Conservation (phyloP, 306 rosid genomes). For the Sophora flavescens region DNA sequence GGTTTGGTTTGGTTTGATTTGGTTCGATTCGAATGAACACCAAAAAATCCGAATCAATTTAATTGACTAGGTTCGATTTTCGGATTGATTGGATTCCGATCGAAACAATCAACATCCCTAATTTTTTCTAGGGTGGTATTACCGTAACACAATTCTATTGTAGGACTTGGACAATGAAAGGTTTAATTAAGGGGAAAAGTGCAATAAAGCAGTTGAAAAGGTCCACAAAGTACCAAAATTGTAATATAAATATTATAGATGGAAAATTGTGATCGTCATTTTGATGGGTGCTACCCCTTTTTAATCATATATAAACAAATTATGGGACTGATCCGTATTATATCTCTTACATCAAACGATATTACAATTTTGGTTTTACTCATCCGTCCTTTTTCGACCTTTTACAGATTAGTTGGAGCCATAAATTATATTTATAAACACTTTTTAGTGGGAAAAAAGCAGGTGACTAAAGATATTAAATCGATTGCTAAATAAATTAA, state of each 20-base stretch:
- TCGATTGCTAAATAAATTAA: too few relatives aligned
- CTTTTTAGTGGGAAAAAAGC: too few relatives aligned
- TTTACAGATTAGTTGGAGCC: conserved; percentile 2
- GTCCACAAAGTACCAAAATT: conserved; percentile 20
- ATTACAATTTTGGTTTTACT: conserved; percentile 27
- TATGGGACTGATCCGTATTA: conserved; percentile 8
- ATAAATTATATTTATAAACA: background rate
- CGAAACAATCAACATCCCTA: too few relatives aligned
- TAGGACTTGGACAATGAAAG: conserved; percentile 12
- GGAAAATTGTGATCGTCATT: background rate
- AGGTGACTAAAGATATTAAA: too few relatives aligned
- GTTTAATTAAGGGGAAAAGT: conserved; percentile 11
- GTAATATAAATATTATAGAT: background rate
- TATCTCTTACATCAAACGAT: conserved; percentile 7
- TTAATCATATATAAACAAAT: background rate
- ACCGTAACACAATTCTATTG: background rate
- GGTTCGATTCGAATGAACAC: too few relatives aligned
- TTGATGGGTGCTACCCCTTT: background rate
- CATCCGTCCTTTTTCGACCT: background rate
- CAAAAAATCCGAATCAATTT: too few relatives aligned
- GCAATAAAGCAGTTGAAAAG: conserved; percentile 40
- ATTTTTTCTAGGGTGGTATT: background rate
- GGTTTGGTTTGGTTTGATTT: too few relatives aligned
- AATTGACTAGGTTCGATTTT: too few relatives aligned
- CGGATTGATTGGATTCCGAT: too few relatives aligned